Evolutionary conservation across 768 basidiomycete genomes (phyloP).

Genomic region (Flagelloscypha sp.): DNA sequence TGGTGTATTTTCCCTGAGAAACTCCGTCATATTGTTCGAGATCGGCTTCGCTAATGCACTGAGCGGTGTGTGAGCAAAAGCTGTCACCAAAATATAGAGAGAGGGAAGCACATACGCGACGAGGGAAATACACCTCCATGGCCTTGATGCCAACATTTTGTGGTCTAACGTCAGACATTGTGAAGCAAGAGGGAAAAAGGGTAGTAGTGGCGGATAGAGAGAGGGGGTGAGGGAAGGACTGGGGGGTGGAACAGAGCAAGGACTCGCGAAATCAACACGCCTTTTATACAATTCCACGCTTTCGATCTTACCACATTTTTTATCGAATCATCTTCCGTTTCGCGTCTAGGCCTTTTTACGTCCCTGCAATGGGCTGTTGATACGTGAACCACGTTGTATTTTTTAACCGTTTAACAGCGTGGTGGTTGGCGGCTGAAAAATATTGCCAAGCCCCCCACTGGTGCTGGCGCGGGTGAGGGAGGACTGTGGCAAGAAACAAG

Average conservation of each 20-base stretch:
- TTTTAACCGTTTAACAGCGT: too few species aligned
- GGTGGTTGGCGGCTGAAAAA: too few species aligned
- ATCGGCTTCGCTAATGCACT: constrained; percentile 95
- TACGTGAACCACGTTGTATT: too few species aligned
- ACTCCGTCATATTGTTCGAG: constrained; percentile 94
- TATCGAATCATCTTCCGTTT: too few species aligned
- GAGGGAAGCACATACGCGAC: constrained; percentile 49
- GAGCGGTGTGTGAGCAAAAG: constrained; percentile 5
- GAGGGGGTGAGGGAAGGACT: constrained; percentile 29
- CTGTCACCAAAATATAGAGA: constrained; percentile 5
- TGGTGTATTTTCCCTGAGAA: constrained; percentile 94
- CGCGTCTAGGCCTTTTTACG: too few species aligned
- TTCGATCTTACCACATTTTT: too few species aligned
- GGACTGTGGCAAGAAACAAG: too few species aligned
- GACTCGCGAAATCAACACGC: too few species aligned
- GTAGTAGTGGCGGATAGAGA: constrained; percentile 17
- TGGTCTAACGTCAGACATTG: constrained; percentile 52
- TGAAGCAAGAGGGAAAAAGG: constrained; percentile 21
- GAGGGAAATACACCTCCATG: constrained; percentile 93
- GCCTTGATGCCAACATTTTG: constrained; percentile 92
- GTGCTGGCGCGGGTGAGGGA: too few species aligned
- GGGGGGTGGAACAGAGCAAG: neutral
- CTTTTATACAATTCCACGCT: too few species aligned
- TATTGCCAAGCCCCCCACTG: too few species aligned
- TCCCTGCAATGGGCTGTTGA: too few species aligned